These are phyloP conservation scores for Homolaphlyctis polyrhiza DNA, from an alignment of 371 early-diverging fungal genomes.

Conservation along the genomic window DNA sequence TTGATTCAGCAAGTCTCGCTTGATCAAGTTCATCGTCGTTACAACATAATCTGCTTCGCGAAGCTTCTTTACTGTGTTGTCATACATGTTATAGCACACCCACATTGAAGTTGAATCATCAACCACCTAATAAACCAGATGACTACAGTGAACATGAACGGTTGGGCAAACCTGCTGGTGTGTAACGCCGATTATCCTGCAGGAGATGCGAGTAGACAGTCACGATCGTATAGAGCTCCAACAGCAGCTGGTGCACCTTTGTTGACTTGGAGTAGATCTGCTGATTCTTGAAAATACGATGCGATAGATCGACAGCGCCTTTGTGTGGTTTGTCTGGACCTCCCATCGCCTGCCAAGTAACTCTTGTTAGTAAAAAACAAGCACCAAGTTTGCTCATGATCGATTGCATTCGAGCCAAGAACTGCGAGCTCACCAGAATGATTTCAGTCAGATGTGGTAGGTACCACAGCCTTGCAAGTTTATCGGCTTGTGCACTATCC, in stretches of 20 bases:
- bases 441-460: constrained; percentile 42
- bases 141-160: not conserved
- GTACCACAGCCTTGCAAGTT: constrained; percentile 43
- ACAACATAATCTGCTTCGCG: constrained; percentile 49
- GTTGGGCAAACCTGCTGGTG: constrained; percentile 20
- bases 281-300: constrained; percentile 26
- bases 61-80: constrained; percentile 32
- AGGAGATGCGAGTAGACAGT: constrained; percentile 27
- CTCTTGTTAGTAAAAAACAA: not conserved
- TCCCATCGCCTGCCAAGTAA: constrained; percentile 3
- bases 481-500: constrained; percentile 20
- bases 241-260: constrained; percentile 26
- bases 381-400: not conserved
- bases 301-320: constrained; percentile 19
- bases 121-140: not conserved
- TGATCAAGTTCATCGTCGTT: constrained; percentile 35
- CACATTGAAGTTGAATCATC: not conserved
- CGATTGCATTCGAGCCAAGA: not conserved
- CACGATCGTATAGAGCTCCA: constrained; percentile 32
- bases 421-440: constrained; percentile 19
- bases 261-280: constrained; percentile 25
- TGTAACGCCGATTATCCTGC: constrained; percentile 40
- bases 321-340: constrained; percentile 18
- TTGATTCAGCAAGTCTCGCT: constrained; percentile 40
- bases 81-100: not conserved